Evolutionary conservation across 2,329 filamentous ascomycete species (phyloP).

Genomic region (Bretziella fagacearum): DNA sequence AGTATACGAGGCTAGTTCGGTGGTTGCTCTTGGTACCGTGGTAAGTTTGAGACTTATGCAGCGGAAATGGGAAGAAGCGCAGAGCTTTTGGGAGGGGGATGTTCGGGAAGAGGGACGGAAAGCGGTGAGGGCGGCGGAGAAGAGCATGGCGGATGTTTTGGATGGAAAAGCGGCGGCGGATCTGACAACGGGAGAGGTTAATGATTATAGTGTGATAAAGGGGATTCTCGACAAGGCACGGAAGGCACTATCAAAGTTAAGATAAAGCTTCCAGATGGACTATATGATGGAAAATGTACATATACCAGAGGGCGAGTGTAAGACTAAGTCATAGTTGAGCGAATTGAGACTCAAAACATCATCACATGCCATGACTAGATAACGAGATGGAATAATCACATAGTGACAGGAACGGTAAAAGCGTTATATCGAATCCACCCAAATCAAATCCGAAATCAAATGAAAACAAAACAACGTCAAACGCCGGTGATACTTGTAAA

Average conservation of each 20-base stretch:
- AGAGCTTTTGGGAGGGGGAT: constrained; percentile 46
- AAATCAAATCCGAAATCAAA: too few relatives aligned
- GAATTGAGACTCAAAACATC: too few relatives aligned
- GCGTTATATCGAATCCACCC: too few relatives aligned
- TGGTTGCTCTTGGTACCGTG: constrained; percentile 42
- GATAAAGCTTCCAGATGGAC: too few relatives aligned
- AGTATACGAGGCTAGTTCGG: constrained; percentile 44
- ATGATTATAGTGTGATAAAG: constrained; percentile 25
- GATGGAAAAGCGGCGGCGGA: constrained; percentile 17
- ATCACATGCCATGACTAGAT: too few relatives aligned
- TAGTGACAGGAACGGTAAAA: too few relatives aligned
- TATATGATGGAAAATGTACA: too few relatives aligned
- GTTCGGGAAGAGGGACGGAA: constrained; percentile 51
- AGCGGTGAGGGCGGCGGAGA: constrained; percentile 39
- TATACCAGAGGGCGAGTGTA: too few relatives aligned
- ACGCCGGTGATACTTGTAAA: too few relatives aligned
- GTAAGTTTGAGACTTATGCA: constrained; percentile 44
- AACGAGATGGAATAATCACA: too few relatives aligned
- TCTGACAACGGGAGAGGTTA: constrained; percentile 17
- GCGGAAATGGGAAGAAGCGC: constrained; percentile 43
- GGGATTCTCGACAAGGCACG: constrained; percentile 31
- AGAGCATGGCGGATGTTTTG: constrained; percentile 33
- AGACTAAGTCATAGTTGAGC: too few relatives aligned
- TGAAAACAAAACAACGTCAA: too few relatives aligned
- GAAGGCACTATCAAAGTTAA: constrained; percentile 26